Conservation (phyloP, 2,329 filamentous ascomycete genomes). For the Fusarium staphyleae region DNA sequence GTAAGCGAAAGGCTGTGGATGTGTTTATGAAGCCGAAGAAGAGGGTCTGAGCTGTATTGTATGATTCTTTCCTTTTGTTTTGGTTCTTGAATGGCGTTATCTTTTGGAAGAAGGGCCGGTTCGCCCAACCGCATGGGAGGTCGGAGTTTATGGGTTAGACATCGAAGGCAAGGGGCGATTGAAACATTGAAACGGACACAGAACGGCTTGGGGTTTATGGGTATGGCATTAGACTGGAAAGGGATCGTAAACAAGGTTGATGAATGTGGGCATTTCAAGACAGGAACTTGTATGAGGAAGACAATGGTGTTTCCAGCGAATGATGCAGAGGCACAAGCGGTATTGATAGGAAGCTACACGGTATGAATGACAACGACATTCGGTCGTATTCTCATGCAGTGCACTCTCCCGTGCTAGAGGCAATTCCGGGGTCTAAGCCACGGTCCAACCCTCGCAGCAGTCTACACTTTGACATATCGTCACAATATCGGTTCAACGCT, state of each 20-base stretch:
- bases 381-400: slow-evolving; percentile 10
- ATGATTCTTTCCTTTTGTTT: not conserved
- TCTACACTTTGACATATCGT: slow-evolving; percentile 10
- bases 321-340: not conserved
- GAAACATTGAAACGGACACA: not conserved
- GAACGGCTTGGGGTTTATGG: not conserved
- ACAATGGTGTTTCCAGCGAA: not conserved
- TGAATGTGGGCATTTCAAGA: not conserved
- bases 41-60: slow-evolving; percentile 24
- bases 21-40: slow-evolving; percentile 60
- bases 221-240: slow-evolving; percentile 5
- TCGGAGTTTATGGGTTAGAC: too few species aligned
- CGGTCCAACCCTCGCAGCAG: not conserved
- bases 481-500: not conserved
- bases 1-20: slow-evolving; percentile 56
- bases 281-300: not conserved
- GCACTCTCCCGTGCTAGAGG: slow-evolving; percentile 10
- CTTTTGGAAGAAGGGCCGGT: not conserved
- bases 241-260: not conserved
- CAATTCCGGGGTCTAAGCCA: slow-evolving; percentile 5
- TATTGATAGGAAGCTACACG: slow-evolving; percentile 14
- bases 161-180: slow-evolving; percentile 2
- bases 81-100: not conserved
- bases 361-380: slow-evolving; percentile 12
- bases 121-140: not conserved